These are phyloP conservation scores for Raffaelea arxii DNA, from an alignment of 2,329 filamentous ascomycete genomes.

Conservation along the genomic window DNA sequence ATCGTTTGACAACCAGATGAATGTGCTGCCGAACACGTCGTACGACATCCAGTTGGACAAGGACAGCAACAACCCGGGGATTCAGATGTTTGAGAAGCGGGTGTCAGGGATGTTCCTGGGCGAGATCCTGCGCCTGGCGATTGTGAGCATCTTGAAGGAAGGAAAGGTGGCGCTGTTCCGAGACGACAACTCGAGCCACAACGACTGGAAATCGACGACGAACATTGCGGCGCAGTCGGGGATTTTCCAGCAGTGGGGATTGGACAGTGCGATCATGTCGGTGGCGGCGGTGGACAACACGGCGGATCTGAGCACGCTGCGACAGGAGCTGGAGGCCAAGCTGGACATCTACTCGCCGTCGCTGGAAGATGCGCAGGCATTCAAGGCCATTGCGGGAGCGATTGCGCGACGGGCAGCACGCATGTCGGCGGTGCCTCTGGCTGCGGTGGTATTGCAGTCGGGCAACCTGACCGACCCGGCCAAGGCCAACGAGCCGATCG, in stretches of 20 bases:
- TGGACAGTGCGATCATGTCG: constrained; percentile 86
- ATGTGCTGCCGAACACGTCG: constrained; percentile 73
- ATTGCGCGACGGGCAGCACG: constrained; percentile 83
- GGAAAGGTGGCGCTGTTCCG: constrained; percentile 61
- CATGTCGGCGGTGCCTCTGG: constrained; percentile 79
- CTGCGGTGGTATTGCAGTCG: constrained; percentile 71
- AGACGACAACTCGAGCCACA: constrained; percentile 62
- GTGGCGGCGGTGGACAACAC: constrained; percentile 74
- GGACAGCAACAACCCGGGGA: constrained; percentile 78
- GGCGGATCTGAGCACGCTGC: constrained; percentile 59
- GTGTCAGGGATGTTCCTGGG: constrained; percentile 98
- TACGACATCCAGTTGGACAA: constrained; percentile 75
- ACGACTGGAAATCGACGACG: constrained; percentile 62
- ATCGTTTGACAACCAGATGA: constrained; percentile 90
- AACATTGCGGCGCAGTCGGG: constrained; percentile 54
- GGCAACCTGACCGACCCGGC: constrained; percentile 55
- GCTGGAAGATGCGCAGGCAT: constrained; percentile 75
- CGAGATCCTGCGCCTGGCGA: constrained; percentile 74
- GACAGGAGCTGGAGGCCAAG: constrained; percentile 67
- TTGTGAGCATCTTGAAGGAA: constrained; percentile 64
- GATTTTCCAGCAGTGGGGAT: constrained; percentile 73
- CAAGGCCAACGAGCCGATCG: constrained; percentile 57
- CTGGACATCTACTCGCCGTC: constrained; percentile 69
- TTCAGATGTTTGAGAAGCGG: constrained; percentile 98
- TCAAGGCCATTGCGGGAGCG: constrained; percentile 73